Base-by-base conservation (phyloP, 1,284 basidiomycete genomes). In the Filobasidium uniguttulatum region DNA sequence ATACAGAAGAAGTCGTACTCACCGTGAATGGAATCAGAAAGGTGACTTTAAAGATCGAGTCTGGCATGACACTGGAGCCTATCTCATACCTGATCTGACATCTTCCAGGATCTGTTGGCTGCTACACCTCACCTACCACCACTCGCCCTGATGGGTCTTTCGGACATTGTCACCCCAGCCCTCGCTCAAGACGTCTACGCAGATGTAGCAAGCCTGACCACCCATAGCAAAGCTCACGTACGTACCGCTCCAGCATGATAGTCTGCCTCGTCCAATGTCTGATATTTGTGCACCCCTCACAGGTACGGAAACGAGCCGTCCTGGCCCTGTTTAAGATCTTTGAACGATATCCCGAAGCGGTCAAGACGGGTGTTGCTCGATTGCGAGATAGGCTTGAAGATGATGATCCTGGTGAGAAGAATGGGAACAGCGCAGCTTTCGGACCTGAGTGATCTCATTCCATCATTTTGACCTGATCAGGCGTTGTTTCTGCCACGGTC, bases 1-100 rank as follows among this genome's bases (percentile, higher is more conserved):
- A 94, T 55, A 97, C 91, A 0, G 93, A 98, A 60, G 93, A 98
- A 33, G 79, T 97, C 20, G 96, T 99, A 76, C 77, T 98, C 40
- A 94, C 93, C 0, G 96, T 94, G 8, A 99, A 99, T 69, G 75
- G 93, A 26, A 76, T 99, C 61, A 97, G 98, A 75, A 99, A 99
- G 78, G 90, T 87, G 54, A 49, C 29, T 20, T 44, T 49, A 41
- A 20, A 28, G n/a, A 55, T 19, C 36, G 53, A 17, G 12, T 14
- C 20, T 20, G 1, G 37, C 20, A 31, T 41, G 14, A 28, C 36
- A 17, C 26, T 17, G 12, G 14, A 14, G n/a, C 17, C 22, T n/a
- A 22, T 30, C 23, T 38, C 31, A 25, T 45, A 26, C 45, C 33
- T 26, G 15, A 25, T 46, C 40, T 35, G 48, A 17, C 2, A n/a